These are phyloP conservation scores for Chalara sp. DNA, from an alignment of 2,329 filamentous ascomycete genomes.

Conservation along the genomic window DNA sequence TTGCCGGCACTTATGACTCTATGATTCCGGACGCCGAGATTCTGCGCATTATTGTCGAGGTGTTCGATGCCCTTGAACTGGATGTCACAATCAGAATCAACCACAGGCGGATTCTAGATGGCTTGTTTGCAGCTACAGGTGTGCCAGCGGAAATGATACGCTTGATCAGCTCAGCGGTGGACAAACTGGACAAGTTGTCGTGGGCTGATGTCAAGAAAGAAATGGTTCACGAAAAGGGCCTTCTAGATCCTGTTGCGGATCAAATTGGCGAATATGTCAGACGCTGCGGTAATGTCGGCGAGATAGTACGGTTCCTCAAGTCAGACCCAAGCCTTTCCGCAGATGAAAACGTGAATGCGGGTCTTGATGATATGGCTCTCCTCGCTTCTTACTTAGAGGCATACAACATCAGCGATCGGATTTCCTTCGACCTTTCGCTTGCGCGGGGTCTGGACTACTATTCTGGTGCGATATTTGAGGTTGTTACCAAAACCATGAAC, in stretches of 20 bases:
- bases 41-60: slow-evolving; percentile 1
- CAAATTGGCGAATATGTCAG: slow-evolving; percentile 1
- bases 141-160: slow-evolving; percentile 1
- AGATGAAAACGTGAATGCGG: slow-evolving; percentile 1
- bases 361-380: slow-evolving; percentile 1
- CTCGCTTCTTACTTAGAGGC: slow-evolving; percentile 2
- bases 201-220: slow-evolving; percentile 2
- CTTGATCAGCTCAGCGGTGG: slow-evolving; percentile 1
- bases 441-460: slow-evolving; percentile 4
- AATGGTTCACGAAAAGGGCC: slow-evolving; percentile 3
- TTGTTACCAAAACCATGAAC: not conserved
- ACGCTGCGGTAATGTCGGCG: not conserved
- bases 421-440: not conserved
- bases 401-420: not conserved
- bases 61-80: not conserved
- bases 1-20: not conserved
- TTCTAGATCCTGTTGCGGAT: not conserved
- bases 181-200: slow-evolving; percentile 1
- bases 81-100: slow-evolving; percentile 1
- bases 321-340: not conserved
- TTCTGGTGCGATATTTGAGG: not conserved
- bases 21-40: slow-evolving; percentile 1
- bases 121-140: slow-evolving; percentile 1
- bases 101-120: slow-evolving; percentile 3
- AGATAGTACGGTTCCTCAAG: slow-evolving; percentile 1